phyloP scores from a whole-genome alignment of 768 basidiomycete genomes.

The Russula abietina region DNA sequence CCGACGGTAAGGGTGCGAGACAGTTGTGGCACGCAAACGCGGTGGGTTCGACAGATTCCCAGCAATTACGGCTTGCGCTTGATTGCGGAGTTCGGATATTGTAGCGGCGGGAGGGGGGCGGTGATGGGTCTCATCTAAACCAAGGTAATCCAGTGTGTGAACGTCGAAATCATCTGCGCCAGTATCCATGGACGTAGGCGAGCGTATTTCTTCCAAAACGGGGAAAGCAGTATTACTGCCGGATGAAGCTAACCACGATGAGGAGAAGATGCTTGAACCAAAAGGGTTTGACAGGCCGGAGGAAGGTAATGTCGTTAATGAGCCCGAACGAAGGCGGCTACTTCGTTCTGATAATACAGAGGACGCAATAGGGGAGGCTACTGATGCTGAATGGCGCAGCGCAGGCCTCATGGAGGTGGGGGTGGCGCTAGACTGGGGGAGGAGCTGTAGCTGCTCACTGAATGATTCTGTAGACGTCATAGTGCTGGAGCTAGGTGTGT shows the following conservation, averaged over 20 bases:
- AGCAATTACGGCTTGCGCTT: slow-evolving; percentile 86
- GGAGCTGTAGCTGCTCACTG: slow-evolving; percentile 41
- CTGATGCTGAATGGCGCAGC: slow-evolving; percentile 70
- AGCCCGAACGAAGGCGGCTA: slow-evolving; percentile 88
- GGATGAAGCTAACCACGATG: slow-evolving; percentile 74
- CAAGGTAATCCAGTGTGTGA: slow-evolving; percentile 94
- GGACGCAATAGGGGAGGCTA: slow-evolving; percentile 53
- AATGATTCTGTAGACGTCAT: slow-evolving; percentile 43
- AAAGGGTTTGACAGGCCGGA: slow-evolving; percentile 72
- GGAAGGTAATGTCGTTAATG: slow-evolving; percentile 77
- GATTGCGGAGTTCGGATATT: slow-evolving; percentile 80
- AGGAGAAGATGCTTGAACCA: slow-evolving; percentile 83
- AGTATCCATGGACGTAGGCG: slow-evolving; percentile 61
- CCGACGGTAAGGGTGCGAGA: slow-evolving; percentile 85
- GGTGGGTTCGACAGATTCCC: slow-evolving; percentile 75
- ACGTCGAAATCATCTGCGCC: slow-evolving; percentile 85
- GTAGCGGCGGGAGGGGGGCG: slow-evolving; percentile 81
- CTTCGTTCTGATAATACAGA: slow-evolving; percentile 54
- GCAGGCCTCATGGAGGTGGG: slow-evolving; percentile 49
- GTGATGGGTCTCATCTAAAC: slow-evolving; percentile 69
- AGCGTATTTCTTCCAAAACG: slow-evolving; percentile 74
- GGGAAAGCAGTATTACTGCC: slow-evolving; percentile 51
- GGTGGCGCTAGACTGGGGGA: slow-evolving; percentile 36
- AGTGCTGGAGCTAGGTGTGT: slow-evolving; percentile 45
- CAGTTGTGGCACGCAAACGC: slow-evolving; percentile 81